Base-by-base conservation (phyloP, 1,284 basidiomycete species). In the Malassezia globosa region DNA sequence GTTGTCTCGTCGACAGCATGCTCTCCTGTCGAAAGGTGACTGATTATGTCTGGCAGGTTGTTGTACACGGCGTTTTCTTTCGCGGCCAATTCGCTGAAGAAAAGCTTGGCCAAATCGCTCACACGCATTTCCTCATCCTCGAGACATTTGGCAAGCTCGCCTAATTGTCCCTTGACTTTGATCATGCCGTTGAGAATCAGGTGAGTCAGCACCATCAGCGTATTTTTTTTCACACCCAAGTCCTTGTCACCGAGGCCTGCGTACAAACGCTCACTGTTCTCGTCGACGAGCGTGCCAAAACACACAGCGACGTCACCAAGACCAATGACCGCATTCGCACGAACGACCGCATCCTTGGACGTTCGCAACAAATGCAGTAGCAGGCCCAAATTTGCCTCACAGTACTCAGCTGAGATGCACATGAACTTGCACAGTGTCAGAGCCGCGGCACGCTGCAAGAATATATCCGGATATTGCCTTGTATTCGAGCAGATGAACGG, bases 61-160 rank as follows among this genome's bases (percentile, higher is more conserved):
- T 97, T 97, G 74, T 96, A 97, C 53, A 99, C 90, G 10, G 89
- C 92, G 69, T 96, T 96, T 67, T 97, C 92, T 75, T 97, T 99
- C 19, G 77, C 90, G 27, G 87, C 85, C 31, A 97, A 75, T 68
- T 97, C 89, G 21, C 81, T 83, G 77, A 99, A 97, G 81, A 99
- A 99, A 46, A 97, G 73, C 73, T 90, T 94, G 33, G 94, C 90
- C 16, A 99, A 78, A 65, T 96, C 89, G 13, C 84, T 81, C 53
- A 97, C 85, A 8, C 90, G 77, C 48, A 78, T 78, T 38, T 96
- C 92, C n/a, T 80, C 77, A 73, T 97, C 90, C 73, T 96, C 88
- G 18, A 97, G 75, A 66, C 92, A 97, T 74, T 97, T 99, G 26
- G 92, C 94, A 89, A 99, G 95, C 77, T 96, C 94, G 26, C 94